Evolutionary conservation across 2,329 filamentous ascomycete species (phyloP), one percentile per base, ranked within the genome.

Genomic region (Fusarium acutatum): DNA sequence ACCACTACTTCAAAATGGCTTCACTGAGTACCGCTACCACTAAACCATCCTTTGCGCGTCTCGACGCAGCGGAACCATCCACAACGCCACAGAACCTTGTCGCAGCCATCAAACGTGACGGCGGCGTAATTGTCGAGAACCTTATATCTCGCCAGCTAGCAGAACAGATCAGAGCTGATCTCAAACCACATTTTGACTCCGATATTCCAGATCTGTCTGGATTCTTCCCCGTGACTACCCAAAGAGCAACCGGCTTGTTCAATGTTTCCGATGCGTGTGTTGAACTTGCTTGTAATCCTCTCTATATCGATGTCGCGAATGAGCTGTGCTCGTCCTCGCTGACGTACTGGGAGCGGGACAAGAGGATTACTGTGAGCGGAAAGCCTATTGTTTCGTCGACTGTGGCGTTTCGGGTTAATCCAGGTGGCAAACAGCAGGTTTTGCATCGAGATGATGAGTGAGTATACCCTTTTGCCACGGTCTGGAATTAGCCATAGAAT

Each of bases 141-240:
- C 75, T 85, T 17, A 78, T 83, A 40, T 66, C 79, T 3, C 53
- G 57, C 8, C 76, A 79, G 3, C 76, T 84, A 6, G 80, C 79
- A 13, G 72, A 76, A 7, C 79, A 82, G 52, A 82, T 84, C 49
- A 79, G 79, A n/a, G 35, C 62, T 10, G 83, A 84, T 24, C 79
- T 84, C 13, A 81, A 81, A 37, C 79, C 83, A 2, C 69, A 79
- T 43, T 84, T 83, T 38, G 82, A 83, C 60, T 74, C 75, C 7
- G 82, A 84, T 67, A 71, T 69, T 3, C 75, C 77, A 22, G 83
- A 84, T 69, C 73, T 77, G 35, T 81, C 79, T 26, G 83, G 83
- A 12, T 84, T 84, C 76, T 84, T 84, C 46, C 82, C 83, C 5
- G 62, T 68, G 5, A 84, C 82, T 1, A 84, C 81, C 0, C 81